Evolutionary conservation across 163 green algal species (phyloP).

Genomic region (Coccomyxa subellipsoidea): DNA sequence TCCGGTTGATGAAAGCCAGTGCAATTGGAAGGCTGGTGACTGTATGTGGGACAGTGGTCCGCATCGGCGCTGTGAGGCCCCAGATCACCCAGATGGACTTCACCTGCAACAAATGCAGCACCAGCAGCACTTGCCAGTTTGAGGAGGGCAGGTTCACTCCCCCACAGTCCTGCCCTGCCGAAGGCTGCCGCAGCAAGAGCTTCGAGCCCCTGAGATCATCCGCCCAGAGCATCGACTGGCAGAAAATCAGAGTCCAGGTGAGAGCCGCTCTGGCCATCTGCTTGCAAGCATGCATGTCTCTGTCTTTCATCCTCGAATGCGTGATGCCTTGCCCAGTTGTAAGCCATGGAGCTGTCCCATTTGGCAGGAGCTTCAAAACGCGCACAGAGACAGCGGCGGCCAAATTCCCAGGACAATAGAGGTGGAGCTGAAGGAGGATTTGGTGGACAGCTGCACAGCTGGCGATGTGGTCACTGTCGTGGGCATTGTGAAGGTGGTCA

Average conservation of each 20-base stretch:
- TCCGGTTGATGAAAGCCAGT: conserved; percentile 11
- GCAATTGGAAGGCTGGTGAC: conserved; percentile 67
- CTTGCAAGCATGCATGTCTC: no score
- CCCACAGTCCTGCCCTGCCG: conserved; percentile 43
- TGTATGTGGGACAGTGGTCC: conserved; percentile 73
- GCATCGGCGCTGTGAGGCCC: conserved; percentile 59
- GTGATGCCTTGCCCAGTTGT: no score
- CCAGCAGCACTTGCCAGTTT: conserved; percentile 28
- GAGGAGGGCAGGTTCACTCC: conserved; percentile 59
- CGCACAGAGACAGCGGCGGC: conserved; percentile 38
- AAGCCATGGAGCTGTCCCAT: not conserved
- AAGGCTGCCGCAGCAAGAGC: conserved; percentile 70
- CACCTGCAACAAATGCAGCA: conserved; percentile 77
- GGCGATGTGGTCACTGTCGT: conserved; percentile 84
- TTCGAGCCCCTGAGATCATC: conserved; percentile 53
- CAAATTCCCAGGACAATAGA: conserved; percentile 62
- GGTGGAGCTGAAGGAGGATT: conserved; percentile 78
- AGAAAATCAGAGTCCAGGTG: conserved; percentile 78
- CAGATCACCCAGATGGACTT: conserved; percentile 74
- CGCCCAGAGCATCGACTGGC: conserved; percentile 70
- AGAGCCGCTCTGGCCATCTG: conserved; percentile 10
- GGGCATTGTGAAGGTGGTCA: conserved; percentile 78
- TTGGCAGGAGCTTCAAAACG: conserved; percentile 38
- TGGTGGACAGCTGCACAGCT: conserved; percentile 72
- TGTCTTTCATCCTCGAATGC: no score